These are phyloP conservation scores for Sphagnum contortum DNA, from an alignment of 225 moss, liverwort and hornwort genomes.

Conservation along the genomic window DNA sequence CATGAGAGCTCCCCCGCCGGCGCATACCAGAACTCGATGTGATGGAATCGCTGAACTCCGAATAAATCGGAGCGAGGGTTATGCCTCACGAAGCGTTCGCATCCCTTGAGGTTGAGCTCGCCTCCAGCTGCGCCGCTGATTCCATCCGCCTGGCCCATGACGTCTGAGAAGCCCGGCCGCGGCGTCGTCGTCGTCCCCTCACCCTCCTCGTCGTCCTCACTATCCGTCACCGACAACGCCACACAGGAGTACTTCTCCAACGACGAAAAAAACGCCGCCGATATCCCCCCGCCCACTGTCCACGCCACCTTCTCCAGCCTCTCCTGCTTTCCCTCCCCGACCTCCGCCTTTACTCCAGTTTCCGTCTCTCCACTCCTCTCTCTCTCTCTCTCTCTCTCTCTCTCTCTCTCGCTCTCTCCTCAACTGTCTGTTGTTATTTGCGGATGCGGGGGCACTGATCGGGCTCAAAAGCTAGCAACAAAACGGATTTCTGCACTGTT, in stretches of 20 bases:
- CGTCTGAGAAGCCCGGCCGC: too few species aligned
- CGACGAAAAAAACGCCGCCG: conserved; percentile 62
- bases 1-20: too few species aligned
- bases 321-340: conserved; percentile 1
- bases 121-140: conserved; percentile 1
- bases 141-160: too few species aligned
- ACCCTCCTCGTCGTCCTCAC: conserved; percentile 36
- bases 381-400: too few species aligned
- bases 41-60: conserved; percentile 63
- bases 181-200: background rate
- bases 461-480: too few species aligned
- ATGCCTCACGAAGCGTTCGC: conserved; percentile 43
- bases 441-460: too few species aligned
- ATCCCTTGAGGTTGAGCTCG: conserved; percentile 56
- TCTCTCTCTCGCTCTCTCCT: too few species aligned
- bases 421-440: too few species aligned
- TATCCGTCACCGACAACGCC: conserved; percentile 53
- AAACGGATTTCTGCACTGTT: too few species aligned
- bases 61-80: conserved; percentile 62
- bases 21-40: conserved; percentile 77
- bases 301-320: conserved; percentile 63
- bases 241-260: conserved; percentile 53
- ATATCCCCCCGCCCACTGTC: conserved; percentile 54
- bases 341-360: background rate
- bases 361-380: too few species aligned